Evolutionary conservation across 148 eudicot species (phyloP).

Genomic region (Silene latifolia): DNA sequence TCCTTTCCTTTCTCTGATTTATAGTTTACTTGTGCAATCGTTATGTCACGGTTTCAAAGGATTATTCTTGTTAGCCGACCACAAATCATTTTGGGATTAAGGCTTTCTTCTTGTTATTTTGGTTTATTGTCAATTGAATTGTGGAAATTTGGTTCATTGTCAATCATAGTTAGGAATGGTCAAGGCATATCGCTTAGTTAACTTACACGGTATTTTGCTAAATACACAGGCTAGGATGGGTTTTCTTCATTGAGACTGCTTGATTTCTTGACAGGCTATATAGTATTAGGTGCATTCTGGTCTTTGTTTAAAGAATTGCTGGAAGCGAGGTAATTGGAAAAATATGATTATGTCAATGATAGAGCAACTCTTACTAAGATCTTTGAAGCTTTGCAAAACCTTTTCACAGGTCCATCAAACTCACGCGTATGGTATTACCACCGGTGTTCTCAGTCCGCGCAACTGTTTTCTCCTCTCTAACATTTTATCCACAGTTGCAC

Average conservation of each 20-base stretch:
- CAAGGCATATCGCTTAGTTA: neutral
- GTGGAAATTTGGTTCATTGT: neutral
- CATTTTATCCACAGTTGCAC: constrained; percentile 41
- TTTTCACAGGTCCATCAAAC: constrained; percentile 52
- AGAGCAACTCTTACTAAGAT: constrained; percentile 10
- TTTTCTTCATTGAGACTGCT: neutral
- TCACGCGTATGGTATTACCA: constrained; percentile 59
- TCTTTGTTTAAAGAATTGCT: neutral
- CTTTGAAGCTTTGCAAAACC: constrained; percentile 47
- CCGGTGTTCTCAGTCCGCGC: constrained; percentile 38
- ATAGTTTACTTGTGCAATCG: neutral
- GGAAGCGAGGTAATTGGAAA: neutral
- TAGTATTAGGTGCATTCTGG: neutral
- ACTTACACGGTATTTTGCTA: neutral
- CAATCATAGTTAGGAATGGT: neutral
- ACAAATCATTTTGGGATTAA: too few species aligned
- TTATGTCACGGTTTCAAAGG: too few species aligned
- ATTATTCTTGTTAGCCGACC: too few species aligned
- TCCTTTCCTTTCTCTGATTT: neutral
- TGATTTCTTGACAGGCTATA: neutral
- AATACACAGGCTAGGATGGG: neutral
- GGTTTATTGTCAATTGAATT: too few species aligned
- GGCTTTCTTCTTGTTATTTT: too few species aligned
- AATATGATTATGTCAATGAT: constrained; percentile 5
- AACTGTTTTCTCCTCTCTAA: constrained; percentile 43